These are phyloP conservation scores for Platismatia glauca DNA, from an alignment of 495 filamentous ascomycete genomes.

Conservation along the genomic window DNA sequence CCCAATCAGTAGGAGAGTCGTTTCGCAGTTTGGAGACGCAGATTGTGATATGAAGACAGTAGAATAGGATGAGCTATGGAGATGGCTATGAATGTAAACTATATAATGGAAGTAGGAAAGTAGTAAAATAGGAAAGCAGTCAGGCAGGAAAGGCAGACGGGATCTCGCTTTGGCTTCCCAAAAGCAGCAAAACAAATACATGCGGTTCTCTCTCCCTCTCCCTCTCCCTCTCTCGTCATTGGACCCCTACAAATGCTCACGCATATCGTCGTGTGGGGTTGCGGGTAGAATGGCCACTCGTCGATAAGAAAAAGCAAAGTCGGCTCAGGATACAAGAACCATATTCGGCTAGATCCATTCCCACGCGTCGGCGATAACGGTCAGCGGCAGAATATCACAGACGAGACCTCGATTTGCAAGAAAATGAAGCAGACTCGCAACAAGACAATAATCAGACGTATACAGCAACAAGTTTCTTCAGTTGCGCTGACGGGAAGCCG, in stretches of 20 bases:
- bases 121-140: too few species aligned
- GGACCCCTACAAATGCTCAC: neutral
- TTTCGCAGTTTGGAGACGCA: neutral
- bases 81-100: constrained; percentile 1
- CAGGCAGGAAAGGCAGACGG: neutral
- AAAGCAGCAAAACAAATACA: neutral
- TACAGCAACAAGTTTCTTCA: too few species aligned
- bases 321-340: neutral
- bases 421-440: neutral
- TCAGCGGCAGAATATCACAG: too few species aligned
- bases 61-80: neutral
- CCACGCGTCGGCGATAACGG: neutral
- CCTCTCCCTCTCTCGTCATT: neutral
- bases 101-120: neutral
- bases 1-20: neutral
- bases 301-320: neutral
- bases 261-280: neutral
- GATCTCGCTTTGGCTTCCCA: constrained; percentile 11
- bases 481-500: too few species aligned
- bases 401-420: neutral
- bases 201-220: too few species aligned
- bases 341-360: neutral
- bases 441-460: too few species aligned
- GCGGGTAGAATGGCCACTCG: neutral
- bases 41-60: neutral